Conservation (phyloP, 305 asterid species). For the Solanum hybrid region DNA sequence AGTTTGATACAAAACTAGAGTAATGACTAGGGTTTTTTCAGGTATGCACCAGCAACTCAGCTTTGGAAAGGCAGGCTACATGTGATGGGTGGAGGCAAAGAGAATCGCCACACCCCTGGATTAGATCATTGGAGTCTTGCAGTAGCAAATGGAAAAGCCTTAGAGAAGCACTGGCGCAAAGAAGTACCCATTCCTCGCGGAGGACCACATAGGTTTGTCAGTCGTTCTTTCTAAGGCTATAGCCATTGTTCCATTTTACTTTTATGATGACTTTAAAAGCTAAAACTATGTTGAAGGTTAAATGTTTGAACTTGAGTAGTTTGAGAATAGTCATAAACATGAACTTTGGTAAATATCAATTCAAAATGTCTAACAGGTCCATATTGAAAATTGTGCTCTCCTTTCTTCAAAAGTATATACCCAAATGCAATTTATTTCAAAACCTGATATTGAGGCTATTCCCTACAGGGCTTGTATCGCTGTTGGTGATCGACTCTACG, state of each 20-base stretch:
- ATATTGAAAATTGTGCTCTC: not conserved
- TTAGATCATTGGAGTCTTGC: conserved; percentile 75
- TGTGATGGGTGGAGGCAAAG: conserved; percentile 84
- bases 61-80: conserved; percentile 75
- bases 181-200: conserved; percentile 74
- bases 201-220: conserved; percentile 60
- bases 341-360: not conserved
- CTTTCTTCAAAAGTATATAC: not conserved
- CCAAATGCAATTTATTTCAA: not conserved
- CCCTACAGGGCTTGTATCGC: conserved; percentile 53
- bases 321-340: not conserved
- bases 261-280: not conserved
- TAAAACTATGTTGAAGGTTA: not conserved
- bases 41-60: conserved; percentile 89
- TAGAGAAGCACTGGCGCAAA: conserved; percentile 52
- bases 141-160: conserved; percentile 55
- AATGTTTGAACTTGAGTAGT: not conserved
- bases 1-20: not conserved
- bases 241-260: not conserved
- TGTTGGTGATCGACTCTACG: conserved; percentile 48
- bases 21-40: conserved; percentile 14
- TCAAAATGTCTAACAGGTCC: not conserved
- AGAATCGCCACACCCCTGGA: conserved; percentile 68
- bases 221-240: not conserved
- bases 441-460: not conserved